Conservation (phyloP, 164 flowering plant genomes). For the Piper longum region DNA sequence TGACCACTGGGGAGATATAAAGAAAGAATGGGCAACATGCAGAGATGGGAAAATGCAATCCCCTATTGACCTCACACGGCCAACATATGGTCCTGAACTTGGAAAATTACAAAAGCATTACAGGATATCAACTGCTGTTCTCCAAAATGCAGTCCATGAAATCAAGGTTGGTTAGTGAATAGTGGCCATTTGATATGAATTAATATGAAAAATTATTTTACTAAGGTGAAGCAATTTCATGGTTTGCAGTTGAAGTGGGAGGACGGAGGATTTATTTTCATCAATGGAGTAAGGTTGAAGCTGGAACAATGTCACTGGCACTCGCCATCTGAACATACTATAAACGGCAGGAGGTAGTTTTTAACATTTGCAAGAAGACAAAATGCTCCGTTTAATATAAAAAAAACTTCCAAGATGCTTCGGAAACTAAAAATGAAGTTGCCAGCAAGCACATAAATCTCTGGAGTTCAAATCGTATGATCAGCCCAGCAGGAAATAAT, state of each 20-base stretch:
- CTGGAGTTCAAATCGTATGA: no score
- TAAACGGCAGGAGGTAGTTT: constrained; percentile 26
- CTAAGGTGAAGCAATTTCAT: not conserved
- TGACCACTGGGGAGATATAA: constrained; percentile 32
- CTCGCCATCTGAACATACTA: constrained; percentile 48
- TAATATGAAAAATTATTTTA: not conserved
- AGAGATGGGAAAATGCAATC: constrained; percentile 47
- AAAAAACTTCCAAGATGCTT: no score
- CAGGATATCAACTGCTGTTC: constrained; percentile 25
- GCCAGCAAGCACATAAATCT: no score
- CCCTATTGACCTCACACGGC: constrained; percentile 47
- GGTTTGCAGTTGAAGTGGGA: constrained; percentile 28
- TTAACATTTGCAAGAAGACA: not conserved
- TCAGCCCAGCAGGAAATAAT: no score
- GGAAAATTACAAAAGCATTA: constrained; percentile 26
- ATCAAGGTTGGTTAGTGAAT: constrained; percentile 22
- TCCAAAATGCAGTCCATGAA: constrained; percentile 44
- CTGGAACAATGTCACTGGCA: constrained; percentile 44
- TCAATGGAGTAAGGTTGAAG: constrained; percentile 23
- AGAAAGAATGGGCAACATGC: constrained; percentile 36
- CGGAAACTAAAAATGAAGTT: no score
- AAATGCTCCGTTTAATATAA: no score
- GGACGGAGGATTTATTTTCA: constrained; percentile 19
- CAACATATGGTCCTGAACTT: constrained; percentile 17
- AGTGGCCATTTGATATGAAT: no score